Evolutionary conservation across 768 basidiomycete species (phyloP), one percentile per base, ranked within the genome.

Genomic region (Rhodotorula diobovata): DNA sequence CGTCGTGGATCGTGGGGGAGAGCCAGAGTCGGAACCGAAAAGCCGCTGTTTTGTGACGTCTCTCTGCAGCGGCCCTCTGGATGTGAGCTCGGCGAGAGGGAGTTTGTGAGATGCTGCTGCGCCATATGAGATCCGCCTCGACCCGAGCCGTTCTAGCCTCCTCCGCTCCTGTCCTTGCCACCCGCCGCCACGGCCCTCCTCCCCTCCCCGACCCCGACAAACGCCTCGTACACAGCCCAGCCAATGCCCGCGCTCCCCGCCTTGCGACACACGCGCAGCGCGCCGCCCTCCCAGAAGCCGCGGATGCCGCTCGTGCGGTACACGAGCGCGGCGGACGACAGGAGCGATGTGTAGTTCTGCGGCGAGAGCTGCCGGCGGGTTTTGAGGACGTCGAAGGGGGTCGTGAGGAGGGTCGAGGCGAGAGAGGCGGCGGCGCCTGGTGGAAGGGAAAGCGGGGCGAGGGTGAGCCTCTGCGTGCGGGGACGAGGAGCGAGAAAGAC

Each of bases 311-410:
- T 66, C 21, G 34, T 43, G 4, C 46, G 35, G 35, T 61, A 63
- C 28, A 68, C 53, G 45, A 67, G 45, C 2, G n/a, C 6, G 34
- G 67, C 43, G 18, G 72, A 73, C 16, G 34, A 28, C 11, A 23
- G 4, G 28, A 75, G 66, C 0, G 74, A 60, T 14, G 71, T 69
- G 59, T 76, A 76, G 1, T 59, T 23, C 14, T 30, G 25, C 0
- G 75, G 75, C 2, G 60, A 65, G 46, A 76, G 48, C 43, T 76
- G 75, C 0, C 71, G 53, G 14, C 75, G 75, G 10, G 75, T 76
- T 41, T 76, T 76, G 51, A 76, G 35, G 28, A 76, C 69, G 64
- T 76, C 75, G 61, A 76, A 76, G 11, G 75, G 75, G 25, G 75
- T 76, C 4, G 75, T 76, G 25, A 76, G 60, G 48, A 76, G 67